Conservation (phyloP, 2,329 filamentous ascomycete genomes). For the Trichoderma semiorbis region DNA sequence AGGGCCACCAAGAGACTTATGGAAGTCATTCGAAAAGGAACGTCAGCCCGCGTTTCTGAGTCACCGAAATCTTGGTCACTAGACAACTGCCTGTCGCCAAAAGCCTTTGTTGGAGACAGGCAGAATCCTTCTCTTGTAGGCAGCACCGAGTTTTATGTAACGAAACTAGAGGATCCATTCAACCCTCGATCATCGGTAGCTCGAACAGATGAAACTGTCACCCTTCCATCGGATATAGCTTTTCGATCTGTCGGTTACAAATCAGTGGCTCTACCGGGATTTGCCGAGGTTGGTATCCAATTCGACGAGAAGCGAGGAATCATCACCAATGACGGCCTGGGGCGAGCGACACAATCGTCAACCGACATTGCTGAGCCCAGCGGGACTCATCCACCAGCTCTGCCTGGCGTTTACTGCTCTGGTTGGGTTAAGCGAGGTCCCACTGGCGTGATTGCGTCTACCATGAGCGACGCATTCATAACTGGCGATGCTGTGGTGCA, state of each 20-base stretch:
- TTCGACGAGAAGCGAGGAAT: slow-evolving; percentile 74
- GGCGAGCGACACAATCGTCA: slow-evolving; percentile 37
- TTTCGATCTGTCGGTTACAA: slow-evolving; percentile 97
- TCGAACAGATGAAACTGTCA: slow-evolving; percentile 46
- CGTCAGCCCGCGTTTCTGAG: slow-evolving; percentile 31
- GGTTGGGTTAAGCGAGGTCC: slow-evolving; percentile 96
- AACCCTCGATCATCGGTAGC: slow-evolving; percentile 48
- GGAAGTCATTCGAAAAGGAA: slow-evolving; percentile 77
- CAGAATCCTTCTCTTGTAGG: slow-evolving; percentile 50
- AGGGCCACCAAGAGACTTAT: slow-evolving; percentile 73
- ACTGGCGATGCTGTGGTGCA: slow-evolving; percentile 78
- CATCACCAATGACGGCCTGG: slow-evolving; percentile 77
- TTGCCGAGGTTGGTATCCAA: slow-evolving; percentile 67
- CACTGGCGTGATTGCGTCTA: slow-evolving; percentile 92
- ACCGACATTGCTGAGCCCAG: slow-evolving; percentile 21
- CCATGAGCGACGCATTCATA: slow-evolving; percentile 90
- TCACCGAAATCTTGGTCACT: slow-evolving; percentile 74
- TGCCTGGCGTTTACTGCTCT: slow-evolving; percentile 79
- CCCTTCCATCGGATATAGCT: slow-evolving; percentile 65
- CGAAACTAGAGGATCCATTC: slow-evolving; percentile 52
- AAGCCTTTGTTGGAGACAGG: slow-evolving; percentile 56
- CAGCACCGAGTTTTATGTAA: slow-evolving; percentile 65
- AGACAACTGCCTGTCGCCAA: slow-evolving; percentile 79
- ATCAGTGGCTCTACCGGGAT: slow-evolving; percentile 71
- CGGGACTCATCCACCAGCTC: slow-evolving; percentile 37